Percentiles rank a stretch among this genome's conserved stretches.
phyloP scores from a whole-genome alignment of 192 early-diverging fungal species.

The Gigaspora rosea region DNA sequence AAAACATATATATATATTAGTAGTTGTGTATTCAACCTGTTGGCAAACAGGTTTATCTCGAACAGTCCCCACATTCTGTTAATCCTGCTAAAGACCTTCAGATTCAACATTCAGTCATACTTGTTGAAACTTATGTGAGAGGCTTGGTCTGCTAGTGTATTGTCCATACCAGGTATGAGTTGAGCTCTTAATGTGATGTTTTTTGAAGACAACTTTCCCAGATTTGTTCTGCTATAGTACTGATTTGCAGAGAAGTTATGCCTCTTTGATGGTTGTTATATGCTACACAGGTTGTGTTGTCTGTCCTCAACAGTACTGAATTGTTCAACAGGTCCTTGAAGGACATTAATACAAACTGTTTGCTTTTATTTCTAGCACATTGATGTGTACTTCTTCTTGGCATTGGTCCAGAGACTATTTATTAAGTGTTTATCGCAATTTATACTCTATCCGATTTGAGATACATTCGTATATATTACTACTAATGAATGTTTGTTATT shows the following conservation, averaged over 20 bases:
- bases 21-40: too few species aligned
- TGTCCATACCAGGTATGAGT: neutral
- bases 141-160: neutral
- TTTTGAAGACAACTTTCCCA: neutral
- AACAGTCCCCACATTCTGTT: neutral
- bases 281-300: neutral
- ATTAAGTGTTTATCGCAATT: neutral
- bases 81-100: neutral
- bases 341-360: neutral
- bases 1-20: too few species aligned
- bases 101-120: neutral
- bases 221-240: neutral
- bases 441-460: neutral
- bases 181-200: neutral
- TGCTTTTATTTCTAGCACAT: neutral
- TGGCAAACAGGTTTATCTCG: neutral
- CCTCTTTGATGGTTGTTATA: neutral
- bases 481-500: too few species aligned
- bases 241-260: neutral
- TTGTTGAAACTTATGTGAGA: neutral
- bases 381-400: neutral
- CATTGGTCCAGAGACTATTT: neutral
- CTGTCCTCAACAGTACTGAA: neutral
- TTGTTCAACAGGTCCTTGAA: neutral
- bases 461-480: neutral